Evolutionary conservation across 306 rosid species (phyloP).

Genomic region (Inga laurina): DNA sequence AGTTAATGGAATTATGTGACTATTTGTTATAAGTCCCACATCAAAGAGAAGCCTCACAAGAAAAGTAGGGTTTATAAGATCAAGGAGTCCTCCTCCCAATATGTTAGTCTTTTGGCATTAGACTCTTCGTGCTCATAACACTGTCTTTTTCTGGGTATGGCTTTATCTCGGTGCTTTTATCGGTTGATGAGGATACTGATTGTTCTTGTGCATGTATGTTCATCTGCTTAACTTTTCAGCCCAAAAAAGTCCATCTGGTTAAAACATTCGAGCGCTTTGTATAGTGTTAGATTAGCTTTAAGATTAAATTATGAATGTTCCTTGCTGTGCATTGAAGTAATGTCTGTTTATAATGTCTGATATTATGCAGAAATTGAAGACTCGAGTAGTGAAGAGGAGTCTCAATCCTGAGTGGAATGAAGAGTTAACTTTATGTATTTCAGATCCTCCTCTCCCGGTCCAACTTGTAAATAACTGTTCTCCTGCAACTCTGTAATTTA

Average conservation of each 20-base stretch:
- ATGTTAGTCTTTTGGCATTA: no score
- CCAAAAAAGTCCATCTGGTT: neutral
- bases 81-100: no score
- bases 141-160: neutral
- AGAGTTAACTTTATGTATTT: constrained; percentile 61
- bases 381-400: constrained; percentile 59
- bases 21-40: no score
- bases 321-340: neutral
- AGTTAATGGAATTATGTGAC: neutral
- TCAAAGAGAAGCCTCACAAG: no score
- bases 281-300: neutral
- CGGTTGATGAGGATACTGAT: neutral
- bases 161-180: neutral
- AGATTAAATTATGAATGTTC: neutral
- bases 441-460: constrained; percentile 63
- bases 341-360: constrained; percentile 28
- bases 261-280: neutral
- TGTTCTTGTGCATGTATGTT: neutral
- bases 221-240: neutral
- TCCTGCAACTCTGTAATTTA: neutral
- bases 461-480: constrained; percentile 54
- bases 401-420: constrained; percentile 90
- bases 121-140: no score
- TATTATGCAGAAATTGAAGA: constrained; percentile 68
- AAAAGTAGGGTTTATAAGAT: no score